These are phyloP conservation scores for Acacia pycnantha DNA, from an alignment of 331 rosid species.

Conservation along the genomic window DNA sequence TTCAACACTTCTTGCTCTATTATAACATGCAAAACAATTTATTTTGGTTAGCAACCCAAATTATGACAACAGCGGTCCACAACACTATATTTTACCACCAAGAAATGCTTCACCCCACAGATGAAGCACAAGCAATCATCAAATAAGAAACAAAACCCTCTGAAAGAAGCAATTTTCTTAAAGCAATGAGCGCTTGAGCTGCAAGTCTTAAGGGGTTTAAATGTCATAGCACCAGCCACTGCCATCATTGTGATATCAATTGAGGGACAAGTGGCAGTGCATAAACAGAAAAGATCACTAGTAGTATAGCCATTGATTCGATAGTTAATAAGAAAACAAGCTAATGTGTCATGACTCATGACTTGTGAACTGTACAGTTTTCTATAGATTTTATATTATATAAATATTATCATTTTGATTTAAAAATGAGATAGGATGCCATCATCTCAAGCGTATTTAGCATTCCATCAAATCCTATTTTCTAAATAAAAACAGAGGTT, in stretches of 20 bases:
- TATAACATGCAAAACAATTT: neutral
- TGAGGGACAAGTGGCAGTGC: neutral
- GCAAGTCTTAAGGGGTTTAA: neutral
- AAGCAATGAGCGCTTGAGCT: neutral
- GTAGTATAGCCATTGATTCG: neutral
- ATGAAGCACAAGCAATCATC: neutral
- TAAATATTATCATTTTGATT: neutral
- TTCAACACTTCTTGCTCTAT: slow-evolving; percentile 56
- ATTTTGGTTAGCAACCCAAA: neutral
- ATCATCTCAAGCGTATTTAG: neutral
- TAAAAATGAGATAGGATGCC: neutral
- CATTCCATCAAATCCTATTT: neutral
- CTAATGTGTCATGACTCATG: neutral
- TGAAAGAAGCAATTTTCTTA: neutral
- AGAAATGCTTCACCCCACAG: neutral
- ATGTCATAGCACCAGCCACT: neutral
- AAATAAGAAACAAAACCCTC: neutral
- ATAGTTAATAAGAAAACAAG: neutral
- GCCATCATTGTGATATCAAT: neutral
- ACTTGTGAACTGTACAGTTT: neutral
- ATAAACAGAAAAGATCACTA: neutral
- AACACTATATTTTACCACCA: neutral
- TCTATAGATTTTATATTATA: neutral
- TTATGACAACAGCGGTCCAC: neutral
- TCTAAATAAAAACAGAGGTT: neutral